These are phyloP conservation scores for Cladosporium sp. DNA, from an alignment of 2,329 filamentous ascomycete genomes.

Conservation along the genomic window DNA sequence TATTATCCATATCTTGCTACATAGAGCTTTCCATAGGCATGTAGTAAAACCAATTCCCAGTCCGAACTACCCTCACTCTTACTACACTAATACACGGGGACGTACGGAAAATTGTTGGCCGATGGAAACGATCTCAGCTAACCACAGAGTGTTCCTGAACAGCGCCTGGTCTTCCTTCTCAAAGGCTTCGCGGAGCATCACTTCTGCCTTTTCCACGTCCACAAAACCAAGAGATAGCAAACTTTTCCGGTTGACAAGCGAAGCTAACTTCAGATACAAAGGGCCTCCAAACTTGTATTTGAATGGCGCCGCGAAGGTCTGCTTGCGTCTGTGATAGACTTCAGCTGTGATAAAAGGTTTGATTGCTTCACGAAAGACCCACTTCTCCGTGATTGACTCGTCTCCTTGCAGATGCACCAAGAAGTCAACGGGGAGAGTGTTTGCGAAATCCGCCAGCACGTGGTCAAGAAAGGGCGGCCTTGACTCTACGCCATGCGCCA, in stretches of 20 bases:
- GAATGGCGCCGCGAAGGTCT: slow-evolving; percentile 21
- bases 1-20: no score
- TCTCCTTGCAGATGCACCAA: not conserved
- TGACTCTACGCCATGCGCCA: not conserved
- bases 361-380: slow-evolving; percentile 21
- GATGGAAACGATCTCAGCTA: not conserved
- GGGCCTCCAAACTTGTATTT: slow-evolving; percentile 15
- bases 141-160: not conserved
- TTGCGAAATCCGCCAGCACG: not conserved
- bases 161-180: not conserved
- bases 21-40: no score
- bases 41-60: no score
- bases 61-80: no score
- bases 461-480: not conserved
- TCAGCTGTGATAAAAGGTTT: slow-evolving; percentile 22
- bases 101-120: not conserved
- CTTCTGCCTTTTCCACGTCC: not conserved
- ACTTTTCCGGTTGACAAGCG: slow-evolving; percentile 15
- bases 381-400: slow-evolving; percentile 16
- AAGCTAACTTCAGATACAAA: slow-evolving; percentile 15
- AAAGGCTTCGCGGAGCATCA: not conserved
- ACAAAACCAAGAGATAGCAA: not conserved
- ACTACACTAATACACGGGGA: no score
- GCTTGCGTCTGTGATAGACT: slow-evolving; percentile 21
- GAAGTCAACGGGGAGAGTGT: not conserved